Percentiles rank a stretch among this genome's conserved stretches.
Conservation (phyloP, 805 yeast species). For the Grigorovia transvaalensis region DNA sequence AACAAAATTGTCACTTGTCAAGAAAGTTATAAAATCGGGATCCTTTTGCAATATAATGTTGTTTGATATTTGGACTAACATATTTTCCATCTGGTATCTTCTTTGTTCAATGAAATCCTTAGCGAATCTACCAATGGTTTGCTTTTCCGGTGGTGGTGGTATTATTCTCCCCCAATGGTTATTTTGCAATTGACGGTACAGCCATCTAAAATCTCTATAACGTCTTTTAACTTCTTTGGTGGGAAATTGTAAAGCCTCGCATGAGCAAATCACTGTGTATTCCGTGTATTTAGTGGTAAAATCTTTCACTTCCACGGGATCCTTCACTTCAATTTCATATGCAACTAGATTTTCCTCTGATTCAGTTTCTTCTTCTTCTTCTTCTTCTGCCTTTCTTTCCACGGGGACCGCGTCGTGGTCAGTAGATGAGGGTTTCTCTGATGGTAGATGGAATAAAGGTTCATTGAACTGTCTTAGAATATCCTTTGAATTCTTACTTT, state of each 20-base stretch:
- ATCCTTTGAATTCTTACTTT: neutral
- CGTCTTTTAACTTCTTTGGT: conserved; percentile 65
- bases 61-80: conserved; percentile 64
- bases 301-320: conserved; percentile 88
- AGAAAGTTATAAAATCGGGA: conserved; percentile 64
- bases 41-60: conserved; percentile 54
- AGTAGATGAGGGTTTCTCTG: neutral
- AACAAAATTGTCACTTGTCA: conserved; percentile 61
- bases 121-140: conserved; percentile 83
- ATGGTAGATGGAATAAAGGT: neutral
- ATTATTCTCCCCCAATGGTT: conserved; percentile 84
- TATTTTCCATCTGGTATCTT: conserved; percentile 71
- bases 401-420: neutral
- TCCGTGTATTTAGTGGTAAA: conserved; percentile 81
- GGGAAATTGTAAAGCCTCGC: conserved; percentile 29
- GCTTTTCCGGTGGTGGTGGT: conserved; percentile 96
- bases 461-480: neutral
- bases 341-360: conserved; percentile 4
- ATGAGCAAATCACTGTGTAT: conserved; percentile 61
- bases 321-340: conserved; percentile 68
- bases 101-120: conserved; percentile 83
- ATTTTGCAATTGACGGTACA: conserved; percentile 75
- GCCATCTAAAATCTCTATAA: conserved; percentile 89
- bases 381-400: conserved; percentile 4
- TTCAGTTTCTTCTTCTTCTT: conserved; percentile 4